These are phyloP conservation scores for Volvariella volvacea DNA, from an alignment of 1,284 basidiomycete genomes.

Conservation along the genomic window DNA sequence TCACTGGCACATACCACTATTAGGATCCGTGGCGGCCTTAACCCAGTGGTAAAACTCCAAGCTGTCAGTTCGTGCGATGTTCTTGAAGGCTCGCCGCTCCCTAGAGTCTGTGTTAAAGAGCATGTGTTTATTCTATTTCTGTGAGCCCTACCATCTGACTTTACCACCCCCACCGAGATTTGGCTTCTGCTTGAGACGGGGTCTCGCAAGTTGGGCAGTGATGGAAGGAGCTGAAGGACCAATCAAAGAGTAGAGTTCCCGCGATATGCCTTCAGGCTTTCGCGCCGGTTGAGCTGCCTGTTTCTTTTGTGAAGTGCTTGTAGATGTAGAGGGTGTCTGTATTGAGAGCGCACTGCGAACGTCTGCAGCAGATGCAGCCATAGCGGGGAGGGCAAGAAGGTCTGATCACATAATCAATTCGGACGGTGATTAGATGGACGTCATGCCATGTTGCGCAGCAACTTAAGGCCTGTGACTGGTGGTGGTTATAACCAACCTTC, in stretches of 20 bases:
- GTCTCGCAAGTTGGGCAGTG: slow-evolving; percentile 67
- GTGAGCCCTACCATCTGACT: slow-evolving; percentile 56
- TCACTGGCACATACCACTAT: slow-evolving; percentile 37
- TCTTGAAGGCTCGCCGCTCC: slow-evolving; percentile 72
- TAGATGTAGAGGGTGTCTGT: slow-evolving; percentile 31
- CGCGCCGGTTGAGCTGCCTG: slow-evolving; percentile 29
- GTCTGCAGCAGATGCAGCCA: slow-evolving; percentile 71
- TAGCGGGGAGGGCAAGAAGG: slow-evolving; percentile 18
- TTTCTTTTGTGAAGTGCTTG: slow-evolving; percentile 36
- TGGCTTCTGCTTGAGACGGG: slow-evolving; percentile 84
- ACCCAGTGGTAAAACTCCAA: slow-evolving; percentile 66
- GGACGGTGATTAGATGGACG: no score
- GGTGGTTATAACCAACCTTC: no score
- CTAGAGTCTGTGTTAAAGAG: slow-evolving; percentile 30
- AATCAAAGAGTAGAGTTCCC: slow-evolving; percentile 91
- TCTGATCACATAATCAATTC: slow-evolving; percentile 16
- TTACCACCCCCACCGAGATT: slow-evolving; percentile 55
- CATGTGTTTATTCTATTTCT: not conserved
- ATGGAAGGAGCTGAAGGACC: slow-evolving; percentile 87
- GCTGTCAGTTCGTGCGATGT: slow-evolving; percentile 53
- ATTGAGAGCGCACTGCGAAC: slow-evolving; percentile 77
- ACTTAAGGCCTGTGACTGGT: no score
- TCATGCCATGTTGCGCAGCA: no score
- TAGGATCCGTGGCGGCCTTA: slow-evolving; percentile 48
- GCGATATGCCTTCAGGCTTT: slow-evolving; percentile 87